Base-by-base conservation (phyloP, 2,329 filamentous ascomycete genomes). In the Fusarium guadeloupense region DNA sequence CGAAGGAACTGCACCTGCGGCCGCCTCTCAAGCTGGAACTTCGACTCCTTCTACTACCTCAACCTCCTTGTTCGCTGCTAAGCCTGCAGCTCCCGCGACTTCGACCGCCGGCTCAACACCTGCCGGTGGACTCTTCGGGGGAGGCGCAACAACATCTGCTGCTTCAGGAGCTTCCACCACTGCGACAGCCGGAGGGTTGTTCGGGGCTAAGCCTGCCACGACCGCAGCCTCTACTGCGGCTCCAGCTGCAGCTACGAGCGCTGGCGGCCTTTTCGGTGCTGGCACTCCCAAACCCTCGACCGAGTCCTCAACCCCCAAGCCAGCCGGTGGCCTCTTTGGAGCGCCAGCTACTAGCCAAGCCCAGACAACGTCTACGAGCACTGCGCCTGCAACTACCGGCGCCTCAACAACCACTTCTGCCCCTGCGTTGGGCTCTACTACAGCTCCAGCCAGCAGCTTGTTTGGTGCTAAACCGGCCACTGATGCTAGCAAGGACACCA, bases 61-160 rank as follows among this genome's bases (percentile, higher is more conserved):
- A 23, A 52, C 54, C 10, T 69, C 72, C 9, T 59, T 81, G 17
- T 83, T 84, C 47, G 75, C 76, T 47, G 67, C 74, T 16, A 80
- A 79, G 67, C 73, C 76, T 31, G 71, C 77, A 9, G 69, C 75
- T 12, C 56, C 76, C 19, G 71, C 76, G 28, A 64, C 72, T 14
- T 53, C 69, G 21, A 46, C 68, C 12, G 72, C 77, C 12, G 58
- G 73, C 38, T 62, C 78, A 25, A 54, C 76, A n/a, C 62, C 76
- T 16, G 62, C 76, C n/a, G 64, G 72, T 30, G 68, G 72, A n/a
- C 59, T 78, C 5, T 78, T 78, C 51, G 75, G 74, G 6, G 63
- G 67, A 19, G 67, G 70, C 4, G 55, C 72, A 23, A 45, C 76
- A 35, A 54, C 70, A 21, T 60, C 72, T 23, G 47, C 69, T 17